Evolutionary conservation across 495 filamentous ascomycete species (phyloP), one percentile per base, ranked within the genome.

Genomic region (Glarea lozoyensis): DNA sequence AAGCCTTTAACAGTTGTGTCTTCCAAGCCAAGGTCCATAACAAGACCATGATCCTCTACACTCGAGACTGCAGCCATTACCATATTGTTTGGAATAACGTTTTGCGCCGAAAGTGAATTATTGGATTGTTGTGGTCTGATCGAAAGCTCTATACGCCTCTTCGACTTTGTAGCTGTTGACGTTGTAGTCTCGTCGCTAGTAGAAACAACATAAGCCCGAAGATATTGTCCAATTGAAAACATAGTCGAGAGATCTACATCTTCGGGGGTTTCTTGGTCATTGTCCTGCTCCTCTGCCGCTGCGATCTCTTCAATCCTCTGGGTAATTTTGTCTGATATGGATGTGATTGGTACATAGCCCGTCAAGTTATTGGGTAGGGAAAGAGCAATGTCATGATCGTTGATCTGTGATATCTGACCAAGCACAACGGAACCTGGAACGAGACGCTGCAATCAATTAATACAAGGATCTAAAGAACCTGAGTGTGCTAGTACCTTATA

Each of bases 11-110:
- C 46, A 23, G 71, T 61, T 13, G 73, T 64, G 36, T 79, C 77
- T 34, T 76, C 69, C 17, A 96, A 69, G 11, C 84, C 85, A 29
- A 98, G 65, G 53, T 95, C 86, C 89, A 97, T 94, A 40, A 97
- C 72, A 42, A 94, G 64, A 53, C 92, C 92, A 60, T 96, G 90
- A 50, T 98, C 92, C 63, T 98, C 92, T 16, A 92, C 82, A 55
- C 90, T 97, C 27, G 70, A 60, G 36, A 98, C 82, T 1, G 87
- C 83, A 15, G 89, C 88, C 69, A 96, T 94, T 15, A 96, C 61
- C 44, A 81, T 85, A 42, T 67, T 67, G 47, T 92, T 78, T 15
- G 67, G 63, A 17, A 89, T 74, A 7, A 95, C 54, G 50, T 86
- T 83, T 11, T 79, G 70, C 37, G 75, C 69, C 7, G 73, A 63